Evolutionary conservation across 2,329 filamentous ascomycete genomes (phyloP).

Genomic region (Phaeophleospora eucalypticola): DNA sequence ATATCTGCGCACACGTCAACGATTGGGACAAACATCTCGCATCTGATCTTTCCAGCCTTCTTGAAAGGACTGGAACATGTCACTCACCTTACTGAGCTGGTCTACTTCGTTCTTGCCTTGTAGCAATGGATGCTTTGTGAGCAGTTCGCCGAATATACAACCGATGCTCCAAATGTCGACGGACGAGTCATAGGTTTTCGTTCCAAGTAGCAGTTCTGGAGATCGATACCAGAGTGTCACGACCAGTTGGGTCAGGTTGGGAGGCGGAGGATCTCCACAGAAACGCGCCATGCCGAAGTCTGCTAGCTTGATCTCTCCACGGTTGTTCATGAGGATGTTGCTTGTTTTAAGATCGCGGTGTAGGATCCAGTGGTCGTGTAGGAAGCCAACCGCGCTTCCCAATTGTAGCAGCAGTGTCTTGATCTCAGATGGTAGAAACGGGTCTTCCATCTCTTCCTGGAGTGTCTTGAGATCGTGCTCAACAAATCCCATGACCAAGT

Average conservation of each 20-base stretch:
- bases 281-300: conserved; percentile 98
- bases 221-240: conserved; percentile 96
- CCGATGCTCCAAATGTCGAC: conserved; percentile 96
- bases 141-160: conserved; percentile 89
- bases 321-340: conserved; percentile 92
- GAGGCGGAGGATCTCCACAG: conserved; percentile 68
- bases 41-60: conserved; percentile 28
- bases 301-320: conserved; percentile 88
- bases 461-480: conserved; percentile 95
- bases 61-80: conserved; percentile 19
- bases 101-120: conserved; percentile 92
- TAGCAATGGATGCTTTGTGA: conserved; percentile 76
- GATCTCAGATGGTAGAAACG: conserved; percentile 85
- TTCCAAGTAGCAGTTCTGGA: conserved; percentile 82
- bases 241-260: conserved; percentile 82
- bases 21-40: conserved; percentile 10
- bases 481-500: conserved; percentile 93
- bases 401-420: conserved; percentile 88
- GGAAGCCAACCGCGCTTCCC: conserved; percentile 71
- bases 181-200: conserved; percentile 66
- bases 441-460: conserved; percentile 89
- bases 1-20: conserved; percentile 54
- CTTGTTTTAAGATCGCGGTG: conserved; percentile 88
- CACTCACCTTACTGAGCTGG: conserved; percentile 63
- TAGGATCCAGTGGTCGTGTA: conserved; percentile 86